Evolutionary conservation across 2,329 filamentous ascomycete species (phyloP).

Genomic region (Berkeleyomyces basicola): DNA sequence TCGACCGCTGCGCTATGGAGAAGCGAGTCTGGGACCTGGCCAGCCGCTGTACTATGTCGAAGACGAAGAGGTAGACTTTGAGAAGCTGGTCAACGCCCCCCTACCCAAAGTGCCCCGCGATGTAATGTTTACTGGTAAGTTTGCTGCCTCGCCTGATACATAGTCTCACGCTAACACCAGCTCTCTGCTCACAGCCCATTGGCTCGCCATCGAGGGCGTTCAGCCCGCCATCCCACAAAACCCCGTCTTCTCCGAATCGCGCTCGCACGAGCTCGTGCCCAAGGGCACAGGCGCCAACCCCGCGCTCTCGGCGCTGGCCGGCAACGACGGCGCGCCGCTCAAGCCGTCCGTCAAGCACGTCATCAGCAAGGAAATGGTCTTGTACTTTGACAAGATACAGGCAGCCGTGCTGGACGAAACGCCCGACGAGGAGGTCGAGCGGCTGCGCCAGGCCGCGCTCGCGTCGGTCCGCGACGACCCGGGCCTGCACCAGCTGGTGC

Average conservation of each 20-base stretch:
- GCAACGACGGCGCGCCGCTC: slow-evolving; percentile 31
- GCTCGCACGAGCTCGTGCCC: slow-evolving; percentile 69
- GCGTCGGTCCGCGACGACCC: slow-evolving; percentile 77
- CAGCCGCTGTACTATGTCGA: slow-evolving; percentile 96
- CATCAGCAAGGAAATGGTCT: slow-evolving; percentile 83
- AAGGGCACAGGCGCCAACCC: slow-evolving; percentile 84
- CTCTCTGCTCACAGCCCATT: slow-evolving; percentile 50
- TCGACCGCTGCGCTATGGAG: slow-evolving; percentile 74
- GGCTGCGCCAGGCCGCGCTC: slow-evolving; percentile 67
- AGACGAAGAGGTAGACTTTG: slow-evolving; percentile 96
- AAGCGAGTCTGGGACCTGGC: slow-evolving; percentile 81
- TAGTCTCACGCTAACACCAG: background rate
- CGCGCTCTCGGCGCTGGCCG: slow-evolving; percentile 54
- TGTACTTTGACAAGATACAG: slow-evolving; percentile 95
- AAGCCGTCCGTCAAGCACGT: slow-evolving; percentile 92
- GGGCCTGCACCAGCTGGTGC: slow-evolving; percentile 83
- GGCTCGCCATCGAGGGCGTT: slow-evolving; percentile 93
- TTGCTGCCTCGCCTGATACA: background rate
- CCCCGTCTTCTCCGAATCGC: slow-evolving; percentile 69
- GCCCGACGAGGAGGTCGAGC: slow-evolving; percentile 56
- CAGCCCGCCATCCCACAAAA: slow-evolving; percentile 95
- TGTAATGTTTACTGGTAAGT: slow-evolving; percentile 71
- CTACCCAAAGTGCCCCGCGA: slow-evolving; percentile 89
- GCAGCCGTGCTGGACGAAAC: slow-evolving; percentile 74
- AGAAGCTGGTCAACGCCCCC: slow-evolving; percentile 94